Evolutionary conservation across 1,284 basidiomycete genomes (phyloP), one percentile per base, ranked within the genome.

Genomic region (Tilletia walkeri): DNA sequence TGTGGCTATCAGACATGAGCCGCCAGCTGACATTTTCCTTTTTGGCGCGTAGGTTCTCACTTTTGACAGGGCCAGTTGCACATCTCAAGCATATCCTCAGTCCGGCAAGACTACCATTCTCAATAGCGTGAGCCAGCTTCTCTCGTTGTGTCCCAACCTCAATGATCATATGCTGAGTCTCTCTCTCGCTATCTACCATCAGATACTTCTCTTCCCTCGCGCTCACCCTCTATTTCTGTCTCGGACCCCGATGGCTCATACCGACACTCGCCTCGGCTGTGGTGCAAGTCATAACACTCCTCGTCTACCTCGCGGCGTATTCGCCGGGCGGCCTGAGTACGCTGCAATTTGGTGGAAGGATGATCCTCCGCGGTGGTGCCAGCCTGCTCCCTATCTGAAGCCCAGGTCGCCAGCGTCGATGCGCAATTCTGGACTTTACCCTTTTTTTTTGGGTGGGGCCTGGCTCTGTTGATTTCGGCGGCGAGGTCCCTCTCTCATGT

Each of bases 71-170:
- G 0, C 82, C 81, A 0, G 16, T 83, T 10, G 80, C 77, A 30
- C 80, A 83, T 67, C 69, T 82, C 48, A 76, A 75, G 67, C 82
- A 83, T 68, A 77, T 83, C 50, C 67, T 75, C 67, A 76, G 75
- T 75, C 77, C 30, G 87, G 88, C 24, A 88, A 89, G 78, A 66
- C 75, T 38, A 87, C 86, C 76, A 83, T 87, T 61, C 88, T 88
- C 68, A 92, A 92, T 38, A 18, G 79, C 81, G 66, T 82, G 75
- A 75, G 73, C 69, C n/a, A 7, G 41, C 54, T 3, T 59, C 38
- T 36, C 6, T 34, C 45, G 6, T 38, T 3, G 1, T 39, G 3
- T 63, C 34, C 36, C 7, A 14, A 34, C 30, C 18, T 63, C 36
- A 4, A 5, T 30, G 3, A 24, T 34, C 54, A 30, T 56, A 34